Percentiles rank a stretch among this genome's conserved stretches.
These are phyloP conservation scores for Arctium minus DNA, from an alignment of 129 eudicot species.

Conservation along the genomic window DNA sequence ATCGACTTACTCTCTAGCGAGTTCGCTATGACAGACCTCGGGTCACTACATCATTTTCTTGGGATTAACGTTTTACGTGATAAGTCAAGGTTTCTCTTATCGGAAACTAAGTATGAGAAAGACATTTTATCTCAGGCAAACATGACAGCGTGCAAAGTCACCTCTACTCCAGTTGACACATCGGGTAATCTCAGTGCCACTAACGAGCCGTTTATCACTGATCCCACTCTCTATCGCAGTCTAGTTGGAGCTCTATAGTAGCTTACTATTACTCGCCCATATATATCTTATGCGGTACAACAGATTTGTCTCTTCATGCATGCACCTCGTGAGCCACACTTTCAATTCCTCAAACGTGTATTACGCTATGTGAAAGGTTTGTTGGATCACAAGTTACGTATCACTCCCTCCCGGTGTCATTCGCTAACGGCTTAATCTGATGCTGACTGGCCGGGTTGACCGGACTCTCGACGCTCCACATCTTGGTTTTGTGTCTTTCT, in stretches of 20 bases:
- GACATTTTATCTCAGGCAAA: not conserved
- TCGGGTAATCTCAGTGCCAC: not conserved
- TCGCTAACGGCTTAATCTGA: not conserved
- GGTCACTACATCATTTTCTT: not conserved
- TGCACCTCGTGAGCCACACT: not conserved
- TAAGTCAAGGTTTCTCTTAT: no score
- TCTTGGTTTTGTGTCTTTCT: not conserved
- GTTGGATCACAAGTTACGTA: not conserved
- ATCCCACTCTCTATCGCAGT: not conserved
- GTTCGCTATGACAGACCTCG: not conserved
- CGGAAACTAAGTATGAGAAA: not conserved
- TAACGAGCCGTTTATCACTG: not conserved
- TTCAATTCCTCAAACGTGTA: not conserved
- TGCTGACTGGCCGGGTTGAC: not conserved
- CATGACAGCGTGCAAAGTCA: not conserved
- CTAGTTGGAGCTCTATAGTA: not conserved
- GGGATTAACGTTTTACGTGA: not conserved
- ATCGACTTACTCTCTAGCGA: no score
- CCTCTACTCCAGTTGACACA: not conserved
- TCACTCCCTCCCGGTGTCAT: not conserved
- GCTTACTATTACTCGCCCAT: no score
- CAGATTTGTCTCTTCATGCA: not conserved
- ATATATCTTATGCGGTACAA: not conserved
- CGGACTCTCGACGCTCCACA: not conserved
- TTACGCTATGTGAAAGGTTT: no score